These are phyloP conservation scores for Vigna trinervia DNA, from an alignment of 306 rosid genomes.

Conservation along the genomic window DNA sequence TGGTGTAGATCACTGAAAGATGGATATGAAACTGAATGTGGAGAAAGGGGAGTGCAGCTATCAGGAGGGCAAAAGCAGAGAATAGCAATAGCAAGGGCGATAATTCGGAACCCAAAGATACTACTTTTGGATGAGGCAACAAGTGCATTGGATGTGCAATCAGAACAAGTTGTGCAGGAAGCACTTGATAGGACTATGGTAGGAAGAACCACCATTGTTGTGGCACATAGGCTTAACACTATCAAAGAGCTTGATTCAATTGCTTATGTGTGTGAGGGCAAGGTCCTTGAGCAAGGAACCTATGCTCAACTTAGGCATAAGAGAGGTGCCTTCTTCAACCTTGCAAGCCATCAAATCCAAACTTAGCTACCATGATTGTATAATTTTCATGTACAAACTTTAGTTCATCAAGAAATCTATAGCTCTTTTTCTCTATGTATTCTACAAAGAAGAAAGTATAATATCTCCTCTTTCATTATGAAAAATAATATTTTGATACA, in stretches of 20 bases:
- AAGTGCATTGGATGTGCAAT: conserved; percentile 88
- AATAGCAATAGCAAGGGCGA: conserved; percentile 93
- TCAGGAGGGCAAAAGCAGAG: conserved; percentile 99
- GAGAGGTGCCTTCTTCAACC: conserved; percentile 86
- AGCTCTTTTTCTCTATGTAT: no score
- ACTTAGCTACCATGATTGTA: conserved; percentile 39
- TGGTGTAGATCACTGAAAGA: conserved; percentile 74
- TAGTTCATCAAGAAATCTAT: neutral
- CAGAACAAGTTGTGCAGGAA: conserved; percentile 90
- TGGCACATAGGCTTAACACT: conserved; percentile 94
- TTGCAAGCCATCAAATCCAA: conserved; percentile 65
- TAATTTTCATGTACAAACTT: neutral
- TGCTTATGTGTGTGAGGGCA: conserved; percentile 83
- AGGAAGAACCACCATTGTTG: conserved; percentile 86
- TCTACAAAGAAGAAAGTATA: no score
- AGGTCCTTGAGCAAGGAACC: conserved; percentile 82
- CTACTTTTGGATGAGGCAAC: conserved; percentile 91
- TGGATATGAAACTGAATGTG: conserved; percentile 89
- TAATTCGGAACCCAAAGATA: conserved; percentile 79
- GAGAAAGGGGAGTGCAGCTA: conserved; percentile 95
- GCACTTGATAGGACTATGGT: conserved; percentile 88
- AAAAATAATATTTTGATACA: no score
- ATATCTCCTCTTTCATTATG: no score
- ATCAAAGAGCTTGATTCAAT: conserved; percentile 80
- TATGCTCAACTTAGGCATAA: conserved; percentile 76